Evolutionary conservation across 2,329 filamentous ascomycete species (phyloP).

Genomic region (Paracoccidioides lutzii): DNA sequence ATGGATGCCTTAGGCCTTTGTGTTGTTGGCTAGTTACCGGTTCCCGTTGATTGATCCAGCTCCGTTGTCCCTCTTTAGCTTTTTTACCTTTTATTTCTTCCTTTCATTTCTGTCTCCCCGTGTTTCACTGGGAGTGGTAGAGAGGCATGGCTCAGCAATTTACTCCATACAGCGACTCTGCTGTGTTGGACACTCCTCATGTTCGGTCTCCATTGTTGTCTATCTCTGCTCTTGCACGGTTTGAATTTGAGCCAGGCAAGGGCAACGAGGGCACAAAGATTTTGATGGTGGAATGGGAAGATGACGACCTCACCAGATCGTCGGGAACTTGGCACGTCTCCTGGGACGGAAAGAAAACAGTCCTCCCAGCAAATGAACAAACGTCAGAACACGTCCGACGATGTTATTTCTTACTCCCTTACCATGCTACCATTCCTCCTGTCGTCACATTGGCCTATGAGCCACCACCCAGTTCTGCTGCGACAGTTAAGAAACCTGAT

Average conservation of each 20-base stretch:
- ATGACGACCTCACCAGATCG: slow-evolving; percentile 39
- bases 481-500: slow-evolving; percentile 26
- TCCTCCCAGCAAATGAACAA: slow-evolving; percentile 53
- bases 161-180: slow-evolving; percentile 6
- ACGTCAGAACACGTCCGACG: slow-evolving; percentile 44
- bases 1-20: background rate
- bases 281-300: slow-evolving; percentile 85
- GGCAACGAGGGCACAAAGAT: slow-evolving; percentile 80
- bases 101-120: no score
- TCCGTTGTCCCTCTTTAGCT: background rate
- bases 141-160: slow-evolving; percentile 10
- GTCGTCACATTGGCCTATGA: slow-evolving; percentile 52
- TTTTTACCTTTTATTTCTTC: background rate
- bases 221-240: slow-evolving; percentile 58
- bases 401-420: slow-evolving; percentile 70
- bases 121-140: background rate
- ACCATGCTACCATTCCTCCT: slow-evolving; percentile 56
- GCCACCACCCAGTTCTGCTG: slow-evolving; percentile 31
- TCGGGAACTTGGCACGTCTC: slow-evolving; percentile 60
- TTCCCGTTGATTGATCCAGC: background rate
- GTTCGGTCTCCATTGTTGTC: slow-evolving; percentile 21
- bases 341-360: slow-evolving; percentile 68
- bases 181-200: slow-evolving; percentile 22
- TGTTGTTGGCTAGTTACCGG: background rate
- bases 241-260: slow-evolving; percentile 69